Conservation (phyloP, 2,329 filamentous ascomycete genomes). For the Fusarium penzigii region DNA sequence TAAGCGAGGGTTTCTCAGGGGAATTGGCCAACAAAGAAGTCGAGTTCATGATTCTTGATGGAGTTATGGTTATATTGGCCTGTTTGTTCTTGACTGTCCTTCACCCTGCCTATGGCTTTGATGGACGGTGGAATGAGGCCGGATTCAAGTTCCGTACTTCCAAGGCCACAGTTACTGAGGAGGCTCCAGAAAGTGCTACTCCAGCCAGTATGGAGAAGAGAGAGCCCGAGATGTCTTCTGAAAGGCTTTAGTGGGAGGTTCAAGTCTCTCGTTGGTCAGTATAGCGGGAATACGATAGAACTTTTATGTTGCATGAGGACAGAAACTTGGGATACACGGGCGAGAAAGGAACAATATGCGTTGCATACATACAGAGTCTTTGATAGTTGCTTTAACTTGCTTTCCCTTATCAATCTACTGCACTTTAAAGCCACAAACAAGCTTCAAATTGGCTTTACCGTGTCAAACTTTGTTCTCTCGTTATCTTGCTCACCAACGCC, state of each 20-base stretch:
- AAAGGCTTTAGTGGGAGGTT: background rate
- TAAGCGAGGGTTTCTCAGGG: conserved; percentile 16
- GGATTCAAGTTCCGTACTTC: conserved; percentile 14
- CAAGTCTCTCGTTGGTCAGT: background rate
- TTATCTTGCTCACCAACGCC: too few species aligned
- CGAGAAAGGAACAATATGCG: background rate
- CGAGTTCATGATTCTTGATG: conserved; percentile 21
- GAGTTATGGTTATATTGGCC: conserved; percentile 20
- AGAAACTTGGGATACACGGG: background rate
- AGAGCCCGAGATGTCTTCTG: conserved; percentile 2
- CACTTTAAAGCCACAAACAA: too few species aligned
- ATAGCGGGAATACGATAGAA: background rate
- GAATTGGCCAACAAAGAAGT: conserved; percentile 19
- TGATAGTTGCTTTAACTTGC: background rate
- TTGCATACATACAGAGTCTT: background rate
- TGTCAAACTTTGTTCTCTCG: too few species aligned
- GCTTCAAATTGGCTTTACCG: too few species aligned
- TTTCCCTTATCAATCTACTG: background rate
- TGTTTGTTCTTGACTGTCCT: conserved; percentile 10
- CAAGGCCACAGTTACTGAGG: conserved; percentile 5
- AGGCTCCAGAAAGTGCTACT: conserved; percentile 2
- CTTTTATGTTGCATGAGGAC: background rate
- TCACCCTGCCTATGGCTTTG: conserved; percentile 13
- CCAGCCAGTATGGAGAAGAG: conserved; percentile 5
- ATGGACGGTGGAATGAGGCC: conserved; percentile 12